Conservation (phyloP, 768 basidiomycete species). For the Collybiopsis luxurians region DNA sequence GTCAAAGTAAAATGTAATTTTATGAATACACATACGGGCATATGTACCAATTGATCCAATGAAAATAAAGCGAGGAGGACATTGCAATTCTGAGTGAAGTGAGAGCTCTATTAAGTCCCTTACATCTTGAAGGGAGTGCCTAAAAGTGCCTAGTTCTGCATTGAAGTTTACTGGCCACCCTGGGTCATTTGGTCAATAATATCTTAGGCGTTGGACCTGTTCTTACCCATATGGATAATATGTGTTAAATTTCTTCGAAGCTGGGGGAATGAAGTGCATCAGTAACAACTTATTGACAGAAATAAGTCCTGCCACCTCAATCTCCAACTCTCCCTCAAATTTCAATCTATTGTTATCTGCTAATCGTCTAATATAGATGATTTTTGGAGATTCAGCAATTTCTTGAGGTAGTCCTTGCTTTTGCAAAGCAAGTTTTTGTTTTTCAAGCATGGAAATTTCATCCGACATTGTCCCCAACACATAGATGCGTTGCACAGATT, state of each 20-base stretch:
- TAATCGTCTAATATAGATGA: neutral
- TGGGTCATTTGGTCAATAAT: neutral
- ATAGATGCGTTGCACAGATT: neutral
- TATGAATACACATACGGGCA: too few relatives aligned
- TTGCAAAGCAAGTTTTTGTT: neutral
- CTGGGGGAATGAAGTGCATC: too few relatives aligned
- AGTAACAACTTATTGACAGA: too few relatives aligned
- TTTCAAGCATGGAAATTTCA: neutral
- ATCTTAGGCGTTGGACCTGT: neutral
- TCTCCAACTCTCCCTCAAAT: neutral
- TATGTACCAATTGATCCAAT: neutral
- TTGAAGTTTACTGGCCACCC: neutral
- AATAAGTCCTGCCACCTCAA: neutral
- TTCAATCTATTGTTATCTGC: neutral
- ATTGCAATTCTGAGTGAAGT: neutral
- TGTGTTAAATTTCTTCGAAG: neutral
- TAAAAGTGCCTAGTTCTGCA: neutral
- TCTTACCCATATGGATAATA: neutral
- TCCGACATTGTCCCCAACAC: neutral
- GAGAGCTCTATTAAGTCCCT: neutral
- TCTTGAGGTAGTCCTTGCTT: neutral
- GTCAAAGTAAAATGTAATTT: too few relatives aligned
- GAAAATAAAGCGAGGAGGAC: neutral
- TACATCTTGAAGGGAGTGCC: neutral
- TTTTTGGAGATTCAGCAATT: neutral